Base-by-base conservation (phyloP, 345 rosid genomes). In the Kernera saxatilis region DNA sequence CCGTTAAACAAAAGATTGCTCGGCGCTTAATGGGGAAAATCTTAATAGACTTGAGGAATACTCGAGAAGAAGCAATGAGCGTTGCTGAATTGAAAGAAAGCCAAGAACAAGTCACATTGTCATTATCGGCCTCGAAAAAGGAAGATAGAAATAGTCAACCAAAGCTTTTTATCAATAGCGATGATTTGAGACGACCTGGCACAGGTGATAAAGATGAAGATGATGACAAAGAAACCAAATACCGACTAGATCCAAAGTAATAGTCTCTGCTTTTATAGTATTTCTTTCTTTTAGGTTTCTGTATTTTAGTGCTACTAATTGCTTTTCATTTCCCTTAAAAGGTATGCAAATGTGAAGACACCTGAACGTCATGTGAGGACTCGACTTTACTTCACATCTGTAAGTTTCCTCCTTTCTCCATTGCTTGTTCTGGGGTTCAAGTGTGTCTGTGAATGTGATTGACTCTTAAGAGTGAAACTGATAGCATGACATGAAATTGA, bases 361-460 rank as follows among this genome's bases (percentile, higher is more conserved):
- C 99, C 99, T 21, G 99, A 92, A 50, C 98, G 98, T 64, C 99
- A 94, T 60, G 91, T 94, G 43, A 88, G 99, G 49, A 94, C 99
- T 13, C 87, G 99, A 46, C 98, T 94, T 22, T 94, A 94, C 82
- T 94, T 94, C 78, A 94, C 99, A 67, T 94, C 99, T 5, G 99
- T 94, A 82, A 85, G 97, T 82, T 17, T 56, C 35, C 21, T 37
- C 19, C 15, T 66, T 15, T 49, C 50, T 45, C 46, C 39, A 23
- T 50, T 22, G 32, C 21, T 49, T 66, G 60, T 25, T 25, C 25
- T 48, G 44, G 30, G 22, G 33, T 36, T 56, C 25, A 25, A 54
- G 32, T 32, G 3, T 54, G 67, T 36, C 8, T 30, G 59, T 39
- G 62, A 17, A 15, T 30, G 59, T 39, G 62, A 17, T 40, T 13